Evolutionary conservation across 495 filamentous ascomycete genomes (phyloP), one percentile per base, ranked within the genome.

Genomic region (Aspergillus biplanus): DNA sequence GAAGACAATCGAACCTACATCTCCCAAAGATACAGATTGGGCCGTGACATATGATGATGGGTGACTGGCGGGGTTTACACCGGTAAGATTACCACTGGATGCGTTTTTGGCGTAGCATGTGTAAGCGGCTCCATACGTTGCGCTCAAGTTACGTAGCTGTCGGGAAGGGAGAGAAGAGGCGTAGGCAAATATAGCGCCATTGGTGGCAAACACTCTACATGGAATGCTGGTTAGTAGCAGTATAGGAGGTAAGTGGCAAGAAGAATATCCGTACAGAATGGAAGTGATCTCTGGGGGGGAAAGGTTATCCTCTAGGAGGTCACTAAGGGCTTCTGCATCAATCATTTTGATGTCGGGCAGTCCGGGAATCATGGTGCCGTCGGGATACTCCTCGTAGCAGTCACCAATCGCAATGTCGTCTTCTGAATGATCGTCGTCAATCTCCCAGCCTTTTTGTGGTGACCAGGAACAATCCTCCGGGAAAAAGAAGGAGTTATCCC

Each of bases 261-360:
- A 42, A 33, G 31, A 32, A 5, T 12, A 37, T 52, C 34, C 73
- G 15, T 73, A 80, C 79, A 82, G 59, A 46, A 82, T 82, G 11
- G 78, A 78, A 11, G 78, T 82, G 56, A 82, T 82, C 66, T 82
- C 78, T 33, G 79, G 79, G 4, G 78, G 79, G 8, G 75, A 78
- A 13, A 80, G 73, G 58, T 82, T 82, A 59, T 82, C 79, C 64
- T 82, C 78, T 11, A 82, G 65, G 21, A 82, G 69, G 59, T 80
- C 79, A 46, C 78, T 71, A 34, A 82, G 71, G 56, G 78, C 79
- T 71, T 80, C 79, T 31, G 78, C 74, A 68, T 82, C 78, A 12
- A 82, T 65, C 79, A 82, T 82, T 52, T 78, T 79, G 50, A 82
- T 80, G 67, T 82, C 78, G 18, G 79, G 79, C 34, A 82, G 75